Evolutionary conservation across 148 eudicot genomes (phyloP).

Genomic region (Vaccinium myrtillus): DNA sequence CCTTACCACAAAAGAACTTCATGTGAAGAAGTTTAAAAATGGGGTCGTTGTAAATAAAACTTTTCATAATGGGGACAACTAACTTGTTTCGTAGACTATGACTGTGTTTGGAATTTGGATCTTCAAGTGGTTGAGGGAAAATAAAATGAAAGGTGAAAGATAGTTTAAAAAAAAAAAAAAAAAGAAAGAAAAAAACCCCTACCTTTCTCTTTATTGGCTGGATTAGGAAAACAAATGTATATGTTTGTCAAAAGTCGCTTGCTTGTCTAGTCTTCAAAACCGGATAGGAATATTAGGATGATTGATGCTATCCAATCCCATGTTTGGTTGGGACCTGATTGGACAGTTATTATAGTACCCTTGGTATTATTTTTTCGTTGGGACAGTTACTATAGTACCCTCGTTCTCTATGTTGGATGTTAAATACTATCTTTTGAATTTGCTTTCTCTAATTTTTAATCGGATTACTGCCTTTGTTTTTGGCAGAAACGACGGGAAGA

Average conservation of each 20-base stretch:
- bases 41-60: neutral
- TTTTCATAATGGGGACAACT: neutral
- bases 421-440: neutral
- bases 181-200: neutral
- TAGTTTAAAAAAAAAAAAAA: neutral
- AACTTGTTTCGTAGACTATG: neutral
- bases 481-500: slow-evolving; percentile 86
- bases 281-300: neutral
- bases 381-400: neutral
- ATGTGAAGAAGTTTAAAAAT: neutral
- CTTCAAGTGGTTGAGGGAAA: neutral
- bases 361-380: neutral
- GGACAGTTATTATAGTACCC: neutral
- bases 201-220: neutral
- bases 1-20: neutral
- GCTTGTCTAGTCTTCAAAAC: neutral
- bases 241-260: neutral
- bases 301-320: neutral
- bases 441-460: neutral
- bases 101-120: neutral
- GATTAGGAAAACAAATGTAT: neutral
- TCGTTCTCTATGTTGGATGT: neutral
- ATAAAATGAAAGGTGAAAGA: neutral
- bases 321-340: neutral
- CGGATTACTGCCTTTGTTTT: slow-evolving; percentile 1